Conservation (phyloP, 495 filamentous ascomycete species). For the Letharia columbiana region DNA sequence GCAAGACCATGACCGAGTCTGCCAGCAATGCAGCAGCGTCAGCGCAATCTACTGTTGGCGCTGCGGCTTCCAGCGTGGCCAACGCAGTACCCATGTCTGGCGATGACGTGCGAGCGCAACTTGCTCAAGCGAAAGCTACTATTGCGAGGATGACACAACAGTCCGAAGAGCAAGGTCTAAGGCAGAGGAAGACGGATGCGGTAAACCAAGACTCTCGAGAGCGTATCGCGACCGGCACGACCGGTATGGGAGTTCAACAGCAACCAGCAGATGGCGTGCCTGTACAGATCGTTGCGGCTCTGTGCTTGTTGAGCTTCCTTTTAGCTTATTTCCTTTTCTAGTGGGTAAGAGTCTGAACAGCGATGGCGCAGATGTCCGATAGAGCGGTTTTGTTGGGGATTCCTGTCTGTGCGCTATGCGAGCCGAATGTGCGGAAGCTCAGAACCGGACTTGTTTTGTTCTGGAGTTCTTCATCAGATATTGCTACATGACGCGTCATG, state of each 20-base stretch:
- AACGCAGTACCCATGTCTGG: constrained; percentile 41
- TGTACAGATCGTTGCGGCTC: constrained; percentile 67
- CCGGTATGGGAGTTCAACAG: constrained; percentile 46
- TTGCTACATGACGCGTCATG: neutral
- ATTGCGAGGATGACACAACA: constrained; percentile 65
- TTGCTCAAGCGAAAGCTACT: constrained; percentile 65
- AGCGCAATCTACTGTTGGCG: constrained; percentile 30
- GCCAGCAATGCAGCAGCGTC: constrained; percentile 19
- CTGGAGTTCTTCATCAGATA: neutral
- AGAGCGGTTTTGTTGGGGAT: neutral
- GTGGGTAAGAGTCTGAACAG: constrained; percentile 15
- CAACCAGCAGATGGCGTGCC: constrained; percentile 69
- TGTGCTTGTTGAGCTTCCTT: constrained; percentile 86
- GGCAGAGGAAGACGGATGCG: constrained; percentile 52
- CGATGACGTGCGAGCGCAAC: constrained; percentile 61
- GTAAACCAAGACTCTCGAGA: constrained; percentile 31
- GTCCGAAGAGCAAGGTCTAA: constrained; percentile 57
- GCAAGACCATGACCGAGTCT: neutral
- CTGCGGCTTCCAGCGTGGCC: constrained; percentile 36
- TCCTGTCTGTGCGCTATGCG: neutral
- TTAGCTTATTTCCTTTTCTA: constrained; percentile 94
- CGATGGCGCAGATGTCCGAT: neutral
- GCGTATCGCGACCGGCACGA: constrained; percentile 35
- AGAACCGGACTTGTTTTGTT: neutral
- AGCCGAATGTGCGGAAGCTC: neutral